These are phyloP conservation scores for Gossypium longicalyx DNA, from an alignment of 345 rosid genomes.

Conservation along the genomic window DNA sequence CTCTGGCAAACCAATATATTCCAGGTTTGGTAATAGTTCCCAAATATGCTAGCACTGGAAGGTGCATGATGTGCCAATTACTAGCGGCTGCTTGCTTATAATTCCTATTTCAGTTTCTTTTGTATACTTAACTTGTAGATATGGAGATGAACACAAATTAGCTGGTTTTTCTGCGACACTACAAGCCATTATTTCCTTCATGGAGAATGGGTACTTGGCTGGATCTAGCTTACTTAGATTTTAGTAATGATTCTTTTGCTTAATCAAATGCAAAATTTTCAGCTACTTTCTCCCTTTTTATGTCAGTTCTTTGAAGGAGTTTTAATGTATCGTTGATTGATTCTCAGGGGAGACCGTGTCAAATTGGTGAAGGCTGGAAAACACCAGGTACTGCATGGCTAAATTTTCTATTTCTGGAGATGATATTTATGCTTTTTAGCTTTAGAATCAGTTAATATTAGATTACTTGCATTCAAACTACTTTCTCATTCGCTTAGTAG, in stretches of 20 bases:
- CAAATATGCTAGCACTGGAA: not conserved
- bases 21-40: slow-evolving; percentile 49
- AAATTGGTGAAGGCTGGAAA: slow-evolving; percentile 52
- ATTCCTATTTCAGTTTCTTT: not conserved
- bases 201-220: slow-evolving; percentile 77
- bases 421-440: not conserved
- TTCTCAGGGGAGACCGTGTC: slow-evolving; percentile 46
- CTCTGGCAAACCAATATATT: slow-evolving; percentile 98
- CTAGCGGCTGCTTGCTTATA: not conserved
- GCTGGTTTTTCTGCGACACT: slow-evolving; percentile 98
- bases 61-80: slow-evolving; percentile 1
- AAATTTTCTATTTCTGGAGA: not conserved
- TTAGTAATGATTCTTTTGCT: not conserved
- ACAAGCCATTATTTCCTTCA: slow-evolving; percentile 97
- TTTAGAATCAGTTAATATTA: not conserved
- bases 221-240: slow-evolving; percentile 13
- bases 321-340: slow-evolving; percentile 5
- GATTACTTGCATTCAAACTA: not conserved
- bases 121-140: slow-evolving; percentile 42
- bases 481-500: not conserved
- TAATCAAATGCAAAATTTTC: not conserved
- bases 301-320: slow-evolving; percentile 28
- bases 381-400: slow-evolving; percentile 39
- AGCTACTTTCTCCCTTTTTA: slow-evolving; percentile 10
- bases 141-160: slow-evolving; percentile 96